These are phyloP conservation scores for Fusarium setosum DNA, from an alignment of 2,329 filamentous ascomycete genomes.

Conservation along the genomic window DNA sequence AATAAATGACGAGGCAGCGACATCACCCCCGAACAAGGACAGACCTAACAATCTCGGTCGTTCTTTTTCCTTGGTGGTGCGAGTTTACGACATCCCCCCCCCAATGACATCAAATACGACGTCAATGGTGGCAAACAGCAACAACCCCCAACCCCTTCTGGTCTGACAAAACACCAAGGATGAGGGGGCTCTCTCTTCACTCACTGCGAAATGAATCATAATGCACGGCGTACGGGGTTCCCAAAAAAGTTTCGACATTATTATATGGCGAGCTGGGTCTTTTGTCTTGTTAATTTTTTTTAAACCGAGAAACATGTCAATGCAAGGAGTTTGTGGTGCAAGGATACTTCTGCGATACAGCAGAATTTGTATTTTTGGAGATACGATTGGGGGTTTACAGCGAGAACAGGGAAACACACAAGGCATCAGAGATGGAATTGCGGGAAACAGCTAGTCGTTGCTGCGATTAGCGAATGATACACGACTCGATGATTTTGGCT, in stretches of 20 bases:
- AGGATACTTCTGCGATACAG: background rate
- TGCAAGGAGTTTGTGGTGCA: slow-evolving; percentile 32
- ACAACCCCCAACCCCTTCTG: slow-evolving; percentile 18
- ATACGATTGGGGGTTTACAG: slow-evolving; percentile 2
- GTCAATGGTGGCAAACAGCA: slow-evolving; percentile 30
- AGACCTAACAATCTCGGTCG: background rate
- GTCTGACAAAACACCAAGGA: background rate
- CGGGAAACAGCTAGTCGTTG: background rate
- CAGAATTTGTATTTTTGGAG: slow-evolving; percentile 18
- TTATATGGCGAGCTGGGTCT: slow-evolving; percentile 25
- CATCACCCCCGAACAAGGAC: background rate
- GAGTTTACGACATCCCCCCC: background rate
- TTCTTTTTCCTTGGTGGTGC: slow-evolving; percentile 3
- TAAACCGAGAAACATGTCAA: slow-evolving; percentile 25
- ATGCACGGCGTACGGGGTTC: slow-evolving; percentile 20
- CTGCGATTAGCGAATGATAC: slow-evolving; percentile 22
- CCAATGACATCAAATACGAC: slow-evolving; percentile 34
- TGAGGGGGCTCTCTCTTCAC: background rate
- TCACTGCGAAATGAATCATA: slow-evolving; percentile 8
- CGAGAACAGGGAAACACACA: background rate
- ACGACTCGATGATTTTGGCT: slow-evolving; percentile 9
- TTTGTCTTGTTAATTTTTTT: slow-evolving; percentile 13
- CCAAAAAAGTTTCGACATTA: slow-evolving; percentile 27
- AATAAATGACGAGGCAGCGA: slow-evolving; percentile 1
- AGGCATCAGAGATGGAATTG: slow-evolving; percentile 1